These are phyloP conservation scores for Tuctoria greenei DNA, from an alignment of 176 grass and related monocot species.

Conservation along the genomic window DNA sequence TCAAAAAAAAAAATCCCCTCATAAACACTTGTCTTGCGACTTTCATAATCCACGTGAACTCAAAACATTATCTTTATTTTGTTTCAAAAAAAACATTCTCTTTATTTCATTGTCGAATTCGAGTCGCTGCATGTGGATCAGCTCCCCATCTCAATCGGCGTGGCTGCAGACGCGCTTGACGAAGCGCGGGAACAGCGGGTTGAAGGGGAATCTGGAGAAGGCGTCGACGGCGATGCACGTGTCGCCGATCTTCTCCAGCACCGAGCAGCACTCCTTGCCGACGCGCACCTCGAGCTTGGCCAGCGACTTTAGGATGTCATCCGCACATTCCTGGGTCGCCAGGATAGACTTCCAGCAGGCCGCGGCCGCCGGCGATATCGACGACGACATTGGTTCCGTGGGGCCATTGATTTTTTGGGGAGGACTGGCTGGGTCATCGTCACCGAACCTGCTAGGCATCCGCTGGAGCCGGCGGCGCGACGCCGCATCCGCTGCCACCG, in stretches of 20 bases:
- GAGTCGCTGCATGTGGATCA: neutral
- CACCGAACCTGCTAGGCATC: neutral
- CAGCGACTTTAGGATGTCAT: neutral
- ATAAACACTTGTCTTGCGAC: neutral
- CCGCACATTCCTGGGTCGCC: slow-evolving; percentile 6
- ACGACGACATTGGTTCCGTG: neutral
- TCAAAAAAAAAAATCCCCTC: too few species aligned
- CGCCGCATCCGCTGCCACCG: neutral
- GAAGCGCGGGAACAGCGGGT: neutral
- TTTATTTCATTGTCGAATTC: neutral
- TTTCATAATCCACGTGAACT: neutral
- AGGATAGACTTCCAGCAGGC: slow-evolving; percentile 33
- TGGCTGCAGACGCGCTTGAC: slow-evolving; percentile 4
- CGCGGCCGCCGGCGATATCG: neutral
- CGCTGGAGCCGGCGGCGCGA: neutral
- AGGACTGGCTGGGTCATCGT: neutral
- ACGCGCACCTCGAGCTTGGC: neutral
- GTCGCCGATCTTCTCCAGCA: slow-evolving; percentile 28
- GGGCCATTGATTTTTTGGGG: neutral
- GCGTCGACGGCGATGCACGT: neutral
- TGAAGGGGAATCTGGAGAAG: slow-evolving; percentile 33
- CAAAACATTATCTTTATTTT: neutral
- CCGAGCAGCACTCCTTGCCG: slow-evolving; percentile 21
- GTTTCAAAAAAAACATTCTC: too few species aligned
- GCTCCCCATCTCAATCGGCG: neutral